A percentile compares a stretch with the other conserved stretches of the same genome.
These are phyloP conservation scores for Krasilnikovozyma curviuscula DNA, from an alignment of 768 basidiomycete genomes.

Conservation along the genomic window DNA sequence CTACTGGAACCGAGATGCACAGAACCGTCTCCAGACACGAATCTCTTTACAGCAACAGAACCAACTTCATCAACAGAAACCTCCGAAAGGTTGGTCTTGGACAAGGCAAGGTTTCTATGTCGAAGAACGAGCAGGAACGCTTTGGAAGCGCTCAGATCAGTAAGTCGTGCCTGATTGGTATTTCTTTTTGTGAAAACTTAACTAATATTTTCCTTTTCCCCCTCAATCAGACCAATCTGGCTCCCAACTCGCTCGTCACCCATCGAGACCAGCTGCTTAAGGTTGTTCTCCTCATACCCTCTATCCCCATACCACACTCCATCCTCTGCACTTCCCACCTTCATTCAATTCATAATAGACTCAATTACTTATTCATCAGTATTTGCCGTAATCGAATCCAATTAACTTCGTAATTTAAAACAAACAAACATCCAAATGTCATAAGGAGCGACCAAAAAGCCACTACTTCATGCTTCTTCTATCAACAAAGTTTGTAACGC, in stretches of 20 bases:
- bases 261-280: constrained; percentile 15
- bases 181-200: neutral
- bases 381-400: no score
- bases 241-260: constrained; percentile 23
- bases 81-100: constrained; percentile 77
- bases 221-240: constrained; percentile 27
- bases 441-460: no score
- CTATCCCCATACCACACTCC: constrained; percentile 6
- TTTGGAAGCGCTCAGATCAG: constrained; percentile 14
- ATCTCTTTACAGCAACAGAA: constrained; percentile 86
- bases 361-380: no score
- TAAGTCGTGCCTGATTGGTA: no score
- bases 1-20: constrained; percentile 49
- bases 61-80: constrained; percentile 75
- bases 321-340: no score
- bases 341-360: no score
- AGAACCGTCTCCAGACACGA: constrained; percentile 86
- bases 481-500: no score
- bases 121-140: constrained; percentile 27
- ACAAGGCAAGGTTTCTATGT: constrained; percentile 31
- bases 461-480: no score
- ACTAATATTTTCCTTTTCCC: constrained; percentile 8
- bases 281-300: neutral
- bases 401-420: no score
- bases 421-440: no score